Percentiles rank a stretch among this genome's conserved stretches.
phyloP scores from a whole-genome alignment of 257 asterid species.

The Solanum chilense region DNA sequence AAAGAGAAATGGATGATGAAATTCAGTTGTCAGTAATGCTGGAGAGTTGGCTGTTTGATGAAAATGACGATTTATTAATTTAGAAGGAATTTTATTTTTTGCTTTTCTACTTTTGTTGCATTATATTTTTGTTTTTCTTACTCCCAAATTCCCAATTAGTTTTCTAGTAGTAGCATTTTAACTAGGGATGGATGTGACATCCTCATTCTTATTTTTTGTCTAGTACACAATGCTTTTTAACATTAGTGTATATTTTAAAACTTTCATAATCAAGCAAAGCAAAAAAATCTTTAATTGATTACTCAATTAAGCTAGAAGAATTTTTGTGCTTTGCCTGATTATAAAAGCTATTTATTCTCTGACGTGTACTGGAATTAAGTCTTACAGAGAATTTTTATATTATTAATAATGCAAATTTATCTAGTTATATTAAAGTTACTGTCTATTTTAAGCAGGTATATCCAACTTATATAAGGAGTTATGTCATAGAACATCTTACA shows the following conservation, averaged over 20 bases:
- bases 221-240: neutral
- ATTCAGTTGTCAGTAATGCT: slow-evolving; percentile 33
- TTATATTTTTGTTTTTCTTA: neutral
- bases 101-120: neutral
- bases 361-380: neutral
- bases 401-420: neutral
- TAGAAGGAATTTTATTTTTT: neutral
- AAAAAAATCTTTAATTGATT: neutral
- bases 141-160: neutral
- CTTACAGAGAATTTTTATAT: neutral
- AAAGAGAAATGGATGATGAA: slow-evolving; percentile 18
- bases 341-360: neutral
- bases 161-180: neutral
- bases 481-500: neutral
- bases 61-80: slow-evolving; percentile 24
- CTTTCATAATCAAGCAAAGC: neutral
- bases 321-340: neutral
- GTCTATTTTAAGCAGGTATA: neutral
- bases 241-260: neutral
- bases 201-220: neutral
- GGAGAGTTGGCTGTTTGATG: slow-evolving; percentile 69
- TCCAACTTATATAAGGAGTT: neutral
- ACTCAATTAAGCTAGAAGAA: neutral
- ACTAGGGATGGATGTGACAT: neutral
- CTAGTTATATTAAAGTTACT: neutral